Evolutionary conservation across 352 stramenopile species (phyloP).

Genomic region (Phytophthora sansomeana): DNA sequence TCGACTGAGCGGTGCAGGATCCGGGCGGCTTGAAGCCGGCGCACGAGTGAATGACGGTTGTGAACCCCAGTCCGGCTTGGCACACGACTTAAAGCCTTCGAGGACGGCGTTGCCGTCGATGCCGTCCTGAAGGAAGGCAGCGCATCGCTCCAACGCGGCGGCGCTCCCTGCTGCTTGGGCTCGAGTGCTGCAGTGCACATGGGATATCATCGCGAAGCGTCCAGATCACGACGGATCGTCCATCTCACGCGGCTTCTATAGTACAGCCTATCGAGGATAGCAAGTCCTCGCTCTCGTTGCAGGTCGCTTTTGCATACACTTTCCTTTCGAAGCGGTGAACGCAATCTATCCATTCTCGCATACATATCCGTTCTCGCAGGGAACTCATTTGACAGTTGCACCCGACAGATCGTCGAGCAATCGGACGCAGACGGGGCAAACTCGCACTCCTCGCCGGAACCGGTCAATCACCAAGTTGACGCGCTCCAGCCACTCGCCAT

Average conservation of each 20-base stretch:
- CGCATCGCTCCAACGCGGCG: no score
- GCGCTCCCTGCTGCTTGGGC: background rate
- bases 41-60: no score
- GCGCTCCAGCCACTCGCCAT: conserved; percentile 34
- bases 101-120: no score
- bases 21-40: conserved; percentile 2
- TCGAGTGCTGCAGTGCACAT: conserved; percentile 10
- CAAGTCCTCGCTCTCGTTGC: conserved; percentile 3
- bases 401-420: conserved; percentile 31
- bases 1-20: conserved; percentile 28
- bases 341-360: conserved; percentile 1
- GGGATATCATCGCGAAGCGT: conserved; percentile 33
- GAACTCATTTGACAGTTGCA: conserved; percentile 31
- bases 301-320: conserved; percentile 1
- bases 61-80: no score
- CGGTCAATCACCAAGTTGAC: conserved; percentile 35
- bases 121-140: no score
- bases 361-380: background rate
- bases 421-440: conserved; percentile 15
- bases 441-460: conserved; percentile 6
- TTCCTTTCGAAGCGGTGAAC: no score
- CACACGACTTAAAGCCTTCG: no score
- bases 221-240: conserved; percentile 27
- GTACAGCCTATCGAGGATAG: conserved; percentile 23
- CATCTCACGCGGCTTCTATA: conserved; percentile 41